Evolutionary conservation across 345 rosid genomes (phyloP), one percentile per base, ranked within the genome.

Genomic region (Gossypium rotundifolium): DNA sequence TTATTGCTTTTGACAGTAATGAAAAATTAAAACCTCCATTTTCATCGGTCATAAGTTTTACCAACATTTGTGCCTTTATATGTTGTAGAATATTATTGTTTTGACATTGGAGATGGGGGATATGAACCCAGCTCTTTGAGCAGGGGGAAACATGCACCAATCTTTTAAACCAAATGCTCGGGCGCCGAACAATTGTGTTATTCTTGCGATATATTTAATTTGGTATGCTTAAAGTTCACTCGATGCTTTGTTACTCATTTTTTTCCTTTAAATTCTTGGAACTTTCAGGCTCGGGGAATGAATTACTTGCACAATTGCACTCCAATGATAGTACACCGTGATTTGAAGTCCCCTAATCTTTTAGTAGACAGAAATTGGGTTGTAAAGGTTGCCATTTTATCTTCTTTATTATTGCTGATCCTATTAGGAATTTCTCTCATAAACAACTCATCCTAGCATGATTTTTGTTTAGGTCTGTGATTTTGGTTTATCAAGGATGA

Each of bases 311-410:
- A 94, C 88, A 94, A 82, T 81, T 89, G 97, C 83, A 82, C 84
- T 27, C 98, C 98, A 16, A 79, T 87, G 14, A 89, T 94, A 68
- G 97, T 94, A 25, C 98, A 90, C 66, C 64, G 64, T 11, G 64
- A 59, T 59, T 59, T 59, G 64, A 59, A 59, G 64, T 23, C 64
- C 17, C 64, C 65, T 1, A 60, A 60, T 27, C 65, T 60, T 27
- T 60, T 94, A 57, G 98, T 94, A 76, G 97, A 89, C 86, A 90
- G 79, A 89, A 94, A 94, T 76, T 94, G 98, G 98, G 96, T 92
- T 23, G 92, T 94, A 48, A 94, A 94, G 94, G 98, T 93, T 70
- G 18, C 11, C 11, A 13, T 61, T 52, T 16, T 62, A 67, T 75
- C 68, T 73, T 72, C 74, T 61, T 65, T 27, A 29, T 2, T 22